Evolutionary conservation across 805 yeast species (phyloP).

Genomic region (Monosporozyma yasuniensis): DNA sequence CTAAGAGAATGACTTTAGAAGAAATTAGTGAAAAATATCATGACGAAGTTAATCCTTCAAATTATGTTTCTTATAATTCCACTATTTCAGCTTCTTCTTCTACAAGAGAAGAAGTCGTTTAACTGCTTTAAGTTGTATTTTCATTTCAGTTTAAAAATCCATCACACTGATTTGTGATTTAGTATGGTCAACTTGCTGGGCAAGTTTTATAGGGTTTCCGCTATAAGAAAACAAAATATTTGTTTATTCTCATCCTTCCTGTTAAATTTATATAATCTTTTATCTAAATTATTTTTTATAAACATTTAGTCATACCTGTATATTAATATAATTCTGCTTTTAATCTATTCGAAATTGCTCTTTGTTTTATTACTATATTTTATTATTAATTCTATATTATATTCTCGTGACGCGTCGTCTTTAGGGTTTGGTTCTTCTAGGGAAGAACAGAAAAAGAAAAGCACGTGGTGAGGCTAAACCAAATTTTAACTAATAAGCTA

Average conservation of each 20-base stretch:
- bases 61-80: constrained; percentile 1
- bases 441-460: neutral
- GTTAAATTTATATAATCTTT: neutral
- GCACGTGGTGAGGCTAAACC: neutral
- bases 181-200: neutral
- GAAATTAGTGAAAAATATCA: constrained; percentile 72
- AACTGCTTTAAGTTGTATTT: no score
- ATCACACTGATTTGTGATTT: neutral
- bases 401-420: neutral
- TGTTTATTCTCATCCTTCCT: no score
- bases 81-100: neutral
- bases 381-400: no score
- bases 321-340: neutral
- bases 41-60: constrained; percentile 56
- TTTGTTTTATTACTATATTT: no score
- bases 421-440: no score
- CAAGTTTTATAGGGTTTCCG: neutral
- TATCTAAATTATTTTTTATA: neutral
- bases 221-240: neutral
- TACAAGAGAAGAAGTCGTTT: constrained; percentile 1
- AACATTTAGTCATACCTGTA: neutral
- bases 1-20: constrained; percentile 86
- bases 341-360: no score
- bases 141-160: neutral
- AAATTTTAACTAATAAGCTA: no score